A percentile compares a stretch with the other conserved stretches of the same genome.
Conservation (phyloP, 768 basidiomycete genomes). For the Cantharellus cinnabarinus region DNA sequence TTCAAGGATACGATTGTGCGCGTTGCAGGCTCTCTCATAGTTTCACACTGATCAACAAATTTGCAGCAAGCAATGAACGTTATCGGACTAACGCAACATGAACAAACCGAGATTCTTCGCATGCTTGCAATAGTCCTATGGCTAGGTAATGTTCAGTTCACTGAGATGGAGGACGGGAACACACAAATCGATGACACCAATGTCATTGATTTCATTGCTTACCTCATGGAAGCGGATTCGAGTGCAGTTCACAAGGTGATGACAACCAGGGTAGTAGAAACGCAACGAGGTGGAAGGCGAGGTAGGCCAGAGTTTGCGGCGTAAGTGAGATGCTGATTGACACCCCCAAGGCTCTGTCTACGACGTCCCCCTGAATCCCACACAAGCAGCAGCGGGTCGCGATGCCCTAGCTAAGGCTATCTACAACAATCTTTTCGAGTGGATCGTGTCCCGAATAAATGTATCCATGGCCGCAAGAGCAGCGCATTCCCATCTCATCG, state of each 20-base stretch:
- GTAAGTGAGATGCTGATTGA: not conserved
- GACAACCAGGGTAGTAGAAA: slow-evolving; percentile 74
- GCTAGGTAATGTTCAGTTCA: slow-evolving; percentile 90
- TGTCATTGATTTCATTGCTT: slow-evolving; percentile 88
- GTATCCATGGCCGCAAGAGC: slow-evolving; percentile 83
- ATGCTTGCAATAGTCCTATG: slow-evolving; percentile 84
- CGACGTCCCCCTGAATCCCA: slow-evolving; percentile 83
- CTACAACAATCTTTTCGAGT: slow-evolving; percentile 97
- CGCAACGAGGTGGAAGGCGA: slow-evolving; percentile 73
- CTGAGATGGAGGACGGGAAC: slow-evolving; percentile 78
- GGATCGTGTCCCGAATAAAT: slow-evolving; percentile 95
- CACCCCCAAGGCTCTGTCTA: slow-evolving; percentile 47
- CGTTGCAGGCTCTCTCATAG: not conserved
- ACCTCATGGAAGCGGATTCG: slow-evolving; percentile 76
- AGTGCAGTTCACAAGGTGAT: slow-evolving; percentile 69
- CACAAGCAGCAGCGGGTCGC: slow-evolving; percentile 73
- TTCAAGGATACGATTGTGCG: slow-evolving; percentile 75
- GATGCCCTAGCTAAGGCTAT: slow-evolving; percentile 91
- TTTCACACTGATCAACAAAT: slow-evolving; percentile 3
- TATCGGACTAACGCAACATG: slow-evolving; percentile 66
- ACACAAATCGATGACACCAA: slow-evolving; percentile 56
- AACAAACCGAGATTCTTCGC: slow-evolving; percentile 84
- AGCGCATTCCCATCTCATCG: slow-evolving; percentile 61
- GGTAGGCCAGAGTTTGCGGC: slow-evolving; percentile 21
- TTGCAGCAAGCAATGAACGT: slow-evolving; percentile 76